These are phyloP conservation scores for Moelleriella libera DNA, from an alignment of 2,329 filamentous ascomycete genomes.

Conservation along the genomic window DNA sequence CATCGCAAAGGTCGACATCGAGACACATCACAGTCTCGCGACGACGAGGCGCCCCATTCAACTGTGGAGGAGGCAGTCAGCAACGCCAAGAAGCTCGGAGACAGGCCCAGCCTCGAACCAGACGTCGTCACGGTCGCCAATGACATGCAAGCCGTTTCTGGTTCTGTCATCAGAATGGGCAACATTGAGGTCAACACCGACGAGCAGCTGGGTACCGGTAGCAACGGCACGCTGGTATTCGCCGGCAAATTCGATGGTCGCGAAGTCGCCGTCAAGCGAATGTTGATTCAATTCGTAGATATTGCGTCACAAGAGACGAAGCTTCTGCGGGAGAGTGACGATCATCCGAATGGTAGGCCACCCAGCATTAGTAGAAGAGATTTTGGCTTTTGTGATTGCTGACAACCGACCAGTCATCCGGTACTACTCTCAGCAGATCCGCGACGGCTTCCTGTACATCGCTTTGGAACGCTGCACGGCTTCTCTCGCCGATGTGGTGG, in stretches of 20 bases:
- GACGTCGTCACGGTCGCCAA: constrained; percentile 44
- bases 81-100: constrained; percentile 43
- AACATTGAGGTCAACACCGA: constrained; percentile 51
- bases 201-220: constrained; percentile 60
- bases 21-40: constrained; percentile 34
- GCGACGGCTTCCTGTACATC: constrained; percentile 87
- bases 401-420: constrained; percentile 56
- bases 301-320: constrained; percentile 90
- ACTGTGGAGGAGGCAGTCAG: constrained; percentile 49
- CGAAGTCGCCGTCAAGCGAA: constrained; percentile 88
- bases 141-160: constrained; percentile 45
- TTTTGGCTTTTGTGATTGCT: not conserved
- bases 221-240: constrained; percentile 94
- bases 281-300: constrained; percentile 92
- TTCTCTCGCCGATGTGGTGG: constrained; percentile 81
- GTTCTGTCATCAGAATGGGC: constrained; percentile 45
- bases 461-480: constrained; percentile 88
- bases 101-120: constrained; percentile 39
- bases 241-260: constrained; percentile 88
- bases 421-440: constrained; percentile 85
- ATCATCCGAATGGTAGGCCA: constrained; percentile 67
- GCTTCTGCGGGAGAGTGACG: constrained; percentile 80
- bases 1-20: constrained; percentile 45
- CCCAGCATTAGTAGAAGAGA: not conserved
- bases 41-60: constrained; percentile 26